Conservation (phyloP, 2,329 filamentous ascomycete genomes). For the Tolypocladium ophioglossoides region DNA sequence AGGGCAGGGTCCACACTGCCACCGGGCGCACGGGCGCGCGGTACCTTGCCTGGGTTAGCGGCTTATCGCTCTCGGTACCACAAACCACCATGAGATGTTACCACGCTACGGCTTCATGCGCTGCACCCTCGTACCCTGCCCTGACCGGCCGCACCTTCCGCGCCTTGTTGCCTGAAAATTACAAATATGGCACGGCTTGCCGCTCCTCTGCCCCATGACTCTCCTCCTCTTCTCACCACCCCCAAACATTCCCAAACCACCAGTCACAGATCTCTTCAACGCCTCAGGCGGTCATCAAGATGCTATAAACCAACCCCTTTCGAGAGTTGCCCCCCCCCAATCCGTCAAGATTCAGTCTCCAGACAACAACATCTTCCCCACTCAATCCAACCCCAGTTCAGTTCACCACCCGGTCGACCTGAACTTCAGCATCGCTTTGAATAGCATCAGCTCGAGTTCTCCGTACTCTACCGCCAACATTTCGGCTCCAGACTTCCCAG, state of each 20-base stretch:
- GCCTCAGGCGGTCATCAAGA: slow-evolving; percentile 37
- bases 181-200: slow-evolving; percentile 26
- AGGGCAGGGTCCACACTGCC: slow-evolving; percentile 10
- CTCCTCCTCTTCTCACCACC: slow-evolving; percentile 21
- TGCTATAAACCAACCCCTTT: slow-evolving; percentile 45
- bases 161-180: slow-evolving; percentile 35
- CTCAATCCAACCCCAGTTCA: slow-evolving; percentile 31
- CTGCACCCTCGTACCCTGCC: not conserved
- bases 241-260: slow-evolving; percentile 21
- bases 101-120: not conserved
- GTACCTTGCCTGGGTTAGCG: slow-evolving; percentile 1
- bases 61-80: not conserved
- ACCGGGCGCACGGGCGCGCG: slow-evolving; percentile 12
- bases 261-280: slow-evolving; percentile 13
- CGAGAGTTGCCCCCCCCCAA: slow-evolving; percentile 22
- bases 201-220: slow-evolving; percentile 11
- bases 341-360: slow-evolving; percentile 44
- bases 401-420: slow-evolving; percentile 53
- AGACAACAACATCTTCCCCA: slow-evolving; percentile 31
- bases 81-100: not conserved
- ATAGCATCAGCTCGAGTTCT: slow-evolving; percentile 47
- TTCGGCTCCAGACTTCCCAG: slow-evolving; percentile 55
- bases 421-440: slow-evolving; percentile 54
- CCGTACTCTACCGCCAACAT: slow-evolving; percentile 44
- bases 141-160: slow-evolving; percentile 5